phyloP scores from a whole-genome alignment of 768 basidiomycete genomes.

The Phanerochaete carnosa region DNA sequence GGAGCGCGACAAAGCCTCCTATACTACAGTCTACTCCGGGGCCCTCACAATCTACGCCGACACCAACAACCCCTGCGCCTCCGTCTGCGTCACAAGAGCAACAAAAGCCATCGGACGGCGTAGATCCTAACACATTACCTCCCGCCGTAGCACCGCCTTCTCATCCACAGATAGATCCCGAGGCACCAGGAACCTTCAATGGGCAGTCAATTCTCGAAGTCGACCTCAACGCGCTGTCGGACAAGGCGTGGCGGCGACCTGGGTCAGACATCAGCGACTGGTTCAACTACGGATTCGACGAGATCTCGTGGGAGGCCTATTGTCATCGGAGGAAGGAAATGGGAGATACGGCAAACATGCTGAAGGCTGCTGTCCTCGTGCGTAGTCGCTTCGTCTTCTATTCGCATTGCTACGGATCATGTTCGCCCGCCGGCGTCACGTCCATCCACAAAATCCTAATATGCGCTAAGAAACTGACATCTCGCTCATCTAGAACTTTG shows the following conservation, averaged over 20 bases:
- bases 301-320: conserved; percentile 93
- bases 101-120: conserved; percentile 37
- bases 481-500: conserved; percentile 55
- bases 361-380: conserved; percentile 83
- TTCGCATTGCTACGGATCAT: not conserved
- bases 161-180: conserved; percentile 74
- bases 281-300: conserved; percentile 99
- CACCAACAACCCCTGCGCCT: not conserved
- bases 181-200: conserved; percentile 60
- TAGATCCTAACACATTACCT: conserved; percentile 65
- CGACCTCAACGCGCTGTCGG: conserved; percentile 67
- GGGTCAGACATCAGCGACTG: conserved; percentile 95
- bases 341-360: conserved; percentile 72
- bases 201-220: conserved; percentile 83
- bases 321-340: conserved; percentile 80
- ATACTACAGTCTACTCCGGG: conserved; percentile 20
- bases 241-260: conserved; percentile 89
- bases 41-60: not conserved
- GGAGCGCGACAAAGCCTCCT: conserved; percentile 37
- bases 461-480: conserved; percentile 1
- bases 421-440: not conserved
- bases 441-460: not conserved
- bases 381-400: conserved; percentile 27
- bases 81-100: conserved; percentile 10
- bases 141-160: conserved; percentile 70